Conservation (phyloP, 371 early-diverging fungal species). For the Syncephalastrum monosporum region DNA sequence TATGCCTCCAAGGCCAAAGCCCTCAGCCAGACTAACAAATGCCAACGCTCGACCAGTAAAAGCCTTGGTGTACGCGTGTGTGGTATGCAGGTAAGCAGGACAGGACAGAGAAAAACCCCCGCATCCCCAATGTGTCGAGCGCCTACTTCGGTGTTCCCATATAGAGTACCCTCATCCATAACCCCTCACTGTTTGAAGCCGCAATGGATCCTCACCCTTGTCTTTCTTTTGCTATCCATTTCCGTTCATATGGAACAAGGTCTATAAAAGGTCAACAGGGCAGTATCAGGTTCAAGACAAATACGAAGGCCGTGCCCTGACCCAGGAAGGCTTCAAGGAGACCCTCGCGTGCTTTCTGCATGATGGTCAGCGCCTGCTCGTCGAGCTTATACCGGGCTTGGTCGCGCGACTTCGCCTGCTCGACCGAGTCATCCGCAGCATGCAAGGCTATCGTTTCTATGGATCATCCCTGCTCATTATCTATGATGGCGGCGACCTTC, state of each 20-base stretch:
- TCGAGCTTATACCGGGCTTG: constrained; percentile 76
- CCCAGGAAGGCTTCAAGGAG: constrained; percentile 68
- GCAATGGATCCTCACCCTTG: no score
- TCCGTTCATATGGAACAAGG: constrained; percentile 29
- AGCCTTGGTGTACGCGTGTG: constrained; percentile 89
- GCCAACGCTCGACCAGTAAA: constrained; percentile 82
- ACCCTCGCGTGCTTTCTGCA: constrained; percentile 76
- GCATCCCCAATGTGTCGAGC: no score
- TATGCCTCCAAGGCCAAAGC: constrained; percentile 77
- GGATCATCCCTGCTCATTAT: constrained; percentile 73
- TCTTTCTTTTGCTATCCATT: no score
- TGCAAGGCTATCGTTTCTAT: constrained; percentile 87
- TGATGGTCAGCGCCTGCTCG: constrained; percentile 63
- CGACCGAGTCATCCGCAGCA: constrained; percentile 61
- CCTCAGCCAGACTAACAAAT: constrained; percentile 80
- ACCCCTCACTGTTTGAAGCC: background rate
- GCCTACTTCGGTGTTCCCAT: background rate
- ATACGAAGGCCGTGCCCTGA: constrained; percentile 86
- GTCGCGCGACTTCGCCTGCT: constrained; percentile 68
- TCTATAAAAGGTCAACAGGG: constrained; percentile 68
- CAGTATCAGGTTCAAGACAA: constrained; percentile 80
- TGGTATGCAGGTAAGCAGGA: constrained; percentile 85
- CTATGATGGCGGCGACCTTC: constrained; percentile 22
- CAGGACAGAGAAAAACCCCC: no score
- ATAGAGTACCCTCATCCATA: no score